Conservation (phyloP, 2,329 filamentous ascomycete species). For the Xylaria polymorpha region DNA sequence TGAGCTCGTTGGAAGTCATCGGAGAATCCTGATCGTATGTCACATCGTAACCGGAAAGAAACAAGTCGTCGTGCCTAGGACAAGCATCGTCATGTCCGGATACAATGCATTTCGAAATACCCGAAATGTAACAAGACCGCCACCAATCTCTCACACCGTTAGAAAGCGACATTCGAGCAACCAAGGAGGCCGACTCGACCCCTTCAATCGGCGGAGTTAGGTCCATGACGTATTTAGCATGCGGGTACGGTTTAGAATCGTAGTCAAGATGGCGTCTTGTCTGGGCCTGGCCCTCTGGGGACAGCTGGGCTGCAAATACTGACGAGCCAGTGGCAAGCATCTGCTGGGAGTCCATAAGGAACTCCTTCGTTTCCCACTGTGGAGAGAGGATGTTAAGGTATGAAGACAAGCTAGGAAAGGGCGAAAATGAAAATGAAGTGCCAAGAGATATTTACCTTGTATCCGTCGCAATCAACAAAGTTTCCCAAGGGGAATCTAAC, state of each 20-base stretch:
- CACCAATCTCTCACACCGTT: constrained; percentile 67
- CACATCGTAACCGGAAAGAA: constrained; percentile 33
- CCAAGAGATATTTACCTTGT: constrained; percentile 14
- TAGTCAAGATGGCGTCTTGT: constrained; percentile 51
- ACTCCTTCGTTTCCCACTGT: constrained; percentile 50
- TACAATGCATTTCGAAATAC: constrained; percentile 55
- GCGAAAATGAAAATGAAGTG: background rate
- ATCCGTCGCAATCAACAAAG: constrained; percentile 32
- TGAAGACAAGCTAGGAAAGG: background rate
- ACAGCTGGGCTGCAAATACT: constrained; percentile 60
- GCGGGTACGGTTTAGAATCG: constrained; percentile 41
- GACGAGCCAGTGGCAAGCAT: constrained; percentile 60
- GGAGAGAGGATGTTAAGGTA: constrained; percentile 1
- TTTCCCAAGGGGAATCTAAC: constrained; percentile 31
- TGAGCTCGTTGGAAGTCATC: constrained; percentile 42
- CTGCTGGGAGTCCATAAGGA: constrained; percentile 60
- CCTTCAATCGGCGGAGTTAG: constrained; percentile 71
- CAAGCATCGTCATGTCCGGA: constrained; percentile 61
- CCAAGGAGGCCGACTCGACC: constrained; percentile 69
- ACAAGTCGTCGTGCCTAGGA: constrained; percentile 26
- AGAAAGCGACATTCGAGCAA: constrained; percentile 69
- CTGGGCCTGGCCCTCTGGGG: constrained; percentile 56
- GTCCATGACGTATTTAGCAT: constrained; percentile 67
- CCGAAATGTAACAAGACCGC: constrained; percentile 52
- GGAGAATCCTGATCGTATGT: background rate